Evolutionary conservation across 495 filamentous ascomycete species (phyloP).

Genomic region (Penicillium malachiteum): DNA sequence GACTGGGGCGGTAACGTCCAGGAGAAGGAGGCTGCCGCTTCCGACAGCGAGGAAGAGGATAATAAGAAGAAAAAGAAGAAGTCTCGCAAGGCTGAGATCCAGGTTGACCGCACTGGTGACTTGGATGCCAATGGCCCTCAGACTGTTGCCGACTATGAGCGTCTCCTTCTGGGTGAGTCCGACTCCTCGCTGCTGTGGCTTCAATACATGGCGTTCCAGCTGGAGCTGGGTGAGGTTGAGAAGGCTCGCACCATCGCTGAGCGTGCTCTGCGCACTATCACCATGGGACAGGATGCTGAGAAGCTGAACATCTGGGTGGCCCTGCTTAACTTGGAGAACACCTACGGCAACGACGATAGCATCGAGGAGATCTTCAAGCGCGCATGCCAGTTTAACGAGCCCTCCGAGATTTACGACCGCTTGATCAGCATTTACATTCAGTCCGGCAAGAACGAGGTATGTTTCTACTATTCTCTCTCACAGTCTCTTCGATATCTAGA

Average conservation of each 20-base stretch:
- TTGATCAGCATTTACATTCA: conserved; percentile 93
- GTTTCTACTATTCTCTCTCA: conserved; percentile 8
- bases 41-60: conserved; percentile 51
- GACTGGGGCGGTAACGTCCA: conserved; percentile 76
- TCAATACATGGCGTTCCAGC: conserved; percentile 94
- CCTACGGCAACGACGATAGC: conserved; percentile 82
- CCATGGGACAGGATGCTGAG: conserved; percentile 80
- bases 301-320: conserved; percentile 95
- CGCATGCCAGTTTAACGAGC: conserved; percentile 91
- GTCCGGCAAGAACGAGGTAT: conserved; percentile 70
- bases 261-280: conserved; percentile 84
- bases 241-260: conserved; percentile 86
- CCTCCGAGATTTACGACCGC: conserved; percentile 84
- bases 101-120: conserved; percentile 84
- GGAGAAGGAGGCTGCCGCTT: conserved; percentile 37
- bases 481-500: neutral
- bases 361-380: conserved; percentile 86
- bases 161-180: conserved; percentile 85
- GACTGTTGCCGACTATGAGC: conserved; percentile 86
- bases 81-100: conserved; percentile 72
- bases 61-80: conserved; percentile 72
- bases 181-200: conserved; percentile 90
- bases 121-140: conserved; percentile 89
- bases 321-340: conserved; percentile 88
- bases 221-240: conserved; percentile 81